phyloP scores from a whole-genome alignment of 2,329 filamentous ascomycete genomes.

The Thermothelomyces thermophilus region DNA sequence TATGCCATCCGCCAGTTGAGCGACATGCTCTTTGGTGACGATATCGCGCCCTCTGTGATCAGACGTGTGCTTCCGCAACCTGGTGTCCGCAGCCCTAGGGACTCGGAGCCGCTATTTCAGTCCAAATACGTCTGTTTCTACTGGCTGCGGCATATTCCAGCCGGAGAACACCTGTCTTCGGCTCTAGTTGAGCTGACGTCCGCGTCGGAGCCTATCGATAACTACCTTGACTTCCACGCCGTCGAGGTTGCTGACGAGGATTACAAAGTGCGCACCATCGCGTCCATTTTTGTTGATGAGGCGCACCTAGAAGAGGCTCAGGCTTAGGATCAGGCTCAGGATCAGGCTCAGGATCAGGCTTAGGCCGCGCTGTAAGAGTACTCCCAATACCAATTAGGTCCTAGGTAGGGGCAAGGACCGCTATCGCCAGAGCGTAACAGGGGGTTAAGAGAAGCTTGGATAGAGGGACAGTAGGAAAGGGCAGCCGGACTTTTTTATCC shows the following conservation, averaged over 20 bases:
- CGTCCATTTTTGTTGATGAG: neutral
- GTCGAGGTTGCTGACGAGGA: neutral
- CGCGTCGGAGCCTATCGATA: neutral
- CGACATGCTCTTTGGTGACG: neutral
- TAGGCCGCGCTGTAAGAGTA: too few relatives aligned
- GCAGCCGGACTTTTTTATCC: too few relatives aligned
- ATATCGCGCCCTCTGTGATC: neutral
- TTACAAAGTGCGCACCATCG: neutral
- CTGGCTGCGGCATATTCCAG: neutral
- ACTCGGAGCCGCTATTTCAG: neutral
- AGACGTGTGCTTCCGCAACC: neutral
- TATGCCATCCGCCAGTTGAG: neutral
- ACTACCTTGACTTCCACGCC: slow-evolving; percentile 1
- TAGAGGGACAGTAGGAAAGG: too few relatives aligned
- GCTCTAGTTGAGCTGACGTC: slow-evolving; percentile 2
- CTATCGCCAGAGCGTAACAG: too few relatives aligned
- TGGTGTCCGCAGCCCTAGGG: neutral
- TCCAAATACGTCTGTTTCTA: slow-evolving; percentile 1
- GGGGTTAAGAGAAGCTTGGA: too few relatives aligned
- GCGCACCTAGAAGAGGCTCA: neutral
- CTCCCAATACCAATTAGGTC: too few relatives aligned
- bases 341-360: neutral
- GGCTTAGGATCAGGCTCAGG: neutral
- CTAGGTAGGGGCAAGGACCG: too few relatives aligned
- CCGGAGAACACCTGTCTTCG: neutral